Conservation (phyloP, 2,329 filamentous ascomycete species). For the Pochonia chlamydosporia region DNA sequence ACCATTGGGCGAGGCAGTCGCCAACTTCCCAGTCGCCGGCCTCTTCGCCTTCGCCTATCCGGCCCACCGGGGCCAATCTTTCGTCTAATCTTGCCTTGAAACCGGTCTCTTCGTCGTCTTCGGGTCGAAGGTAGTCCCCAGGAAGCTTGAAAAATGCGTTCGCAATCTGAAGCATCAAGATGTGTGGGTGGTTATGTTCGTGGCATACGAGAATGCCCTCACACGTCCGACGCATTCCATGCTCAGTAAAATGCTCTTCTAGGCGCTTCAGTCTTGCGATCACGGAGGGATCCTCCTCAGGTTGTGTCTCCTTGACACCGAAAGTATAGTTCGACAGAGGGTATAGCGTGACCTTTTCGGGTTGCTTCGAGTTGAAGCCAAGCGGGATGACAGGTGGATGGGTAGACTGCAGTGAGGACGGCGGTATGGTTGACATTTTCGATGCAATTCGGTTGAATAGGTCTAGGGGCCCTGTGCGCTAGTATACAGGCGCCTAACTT, state of each 20-base stretch:
- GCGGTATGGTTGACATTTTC: constrained; percentile 79
- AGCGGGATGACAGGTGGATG: constrained; percentile 74
- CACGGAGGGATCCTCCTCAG: constrained; percentile 94
- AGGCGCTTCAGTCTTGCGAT: constrained; percentile 85
- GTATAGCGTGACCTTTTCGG: constrained; percentile 82
- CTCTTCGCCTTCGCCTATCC: constrained; percentile 79
- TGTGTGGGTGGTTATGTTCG: constrained; percentile 98
- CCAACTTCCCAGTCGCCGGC: constrained; percentile 85
- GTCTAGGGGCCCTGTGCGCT: background rate
- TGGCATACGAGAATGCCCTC: constrained; percentile 97
- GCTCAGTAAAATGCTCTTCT: constrained; percentile 86
- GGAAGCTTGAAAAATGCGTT: constrained; percentile 99
- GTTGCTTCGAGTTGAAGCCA: constrained; percentile 84
- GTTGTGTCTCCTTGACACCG: constrained; percentile 95
- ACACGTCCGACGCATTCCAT: constrained; percentile 96
- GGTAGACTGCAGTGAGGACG: constrained; percentile 68
- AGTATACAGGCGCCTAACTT: background rate
- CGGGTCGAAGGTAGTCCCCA: constrained; percentile 84
- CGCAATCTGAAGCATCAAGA: constrained; percentile 97
- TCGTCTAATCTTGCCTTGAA: constrained; percentile 93
- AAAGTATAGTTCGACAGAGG: constrained; percentile 98
- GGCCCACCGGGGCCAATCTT: constrained; percentile 84
- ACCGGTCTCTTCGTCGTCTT: constrained; percentile 88
- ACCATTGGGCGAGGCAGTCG: constrained; percentile 96
- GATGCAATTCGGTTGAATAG: background rate